Percentiles rank a stretch among this genome's conserved stretches.
phyloP scores from a whole-genome alignment of 1,139 yeast genomes.

The Trichomonascaceae sp. region DNA sequence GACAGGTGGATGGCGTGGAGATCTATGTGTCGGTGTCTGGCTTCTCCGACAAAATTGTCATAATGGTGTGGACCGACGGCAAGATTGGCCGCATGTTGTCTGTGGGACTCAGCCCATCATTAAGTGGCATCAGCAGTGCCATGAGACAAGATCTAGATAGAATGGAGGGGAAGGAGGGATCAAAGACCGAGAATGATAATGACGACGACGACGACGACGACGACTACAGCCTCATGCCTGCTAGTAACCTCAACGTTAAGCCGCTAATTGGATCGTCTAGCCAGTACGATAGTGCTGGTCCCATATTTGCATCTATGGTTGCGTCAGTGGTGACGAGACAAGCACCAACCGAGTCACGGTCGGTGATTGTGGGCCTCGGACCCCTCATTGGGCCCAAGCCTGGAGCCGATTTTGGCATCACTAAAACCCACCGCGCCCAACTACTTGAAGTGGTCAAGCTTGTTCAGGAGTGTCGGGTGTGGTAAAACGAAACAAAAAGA shows the following conservation, averaged over 20 bases:
- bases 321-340: conserved; percentile 26
- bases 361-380: conserved; percentile 26
- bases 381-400: conserved; percentile 20
- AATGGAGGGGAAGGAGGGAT: conserved; percentile 1
- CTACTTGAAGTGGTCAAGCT: conserved; percentile 21
- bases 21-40: conserved; percentile 23
- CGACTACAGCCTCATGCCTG: conserved; percentile 13
- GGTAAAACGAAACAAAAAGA: too few relatives aligned
- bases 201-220: not conserved
- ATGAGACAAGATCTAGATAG: conserved; percentile 1
- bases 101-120: conserved; percentile 12
- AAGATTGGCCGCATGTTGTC: conserved; percentile 20
- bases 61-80: conserved; percentile 24
- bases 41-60: conserved; percentile 23
- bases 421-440: conserved; percentile 19
- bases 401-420: conserved; percentile 11
- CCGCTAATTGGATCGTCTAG: conserved; percentile 23
- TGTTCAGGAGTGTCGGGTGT: conserved; percentile 22
- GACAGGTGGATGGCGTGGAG: conserved; percentile 10
- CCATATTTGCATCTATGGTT: conserved; percentile 25
- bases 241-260: conserved; percentile 24
- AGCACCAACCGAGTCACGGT: conserved; percentile 24
- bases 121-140: conserved; percentile 13
- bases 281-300: conserved; percentile 17
- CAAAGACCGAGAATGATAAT: too few relatives aligned